Evolutionary conservation across 31 red algal genomes (phyloP).

Genomic region (Asparagopsis taxiformis): DNA sequence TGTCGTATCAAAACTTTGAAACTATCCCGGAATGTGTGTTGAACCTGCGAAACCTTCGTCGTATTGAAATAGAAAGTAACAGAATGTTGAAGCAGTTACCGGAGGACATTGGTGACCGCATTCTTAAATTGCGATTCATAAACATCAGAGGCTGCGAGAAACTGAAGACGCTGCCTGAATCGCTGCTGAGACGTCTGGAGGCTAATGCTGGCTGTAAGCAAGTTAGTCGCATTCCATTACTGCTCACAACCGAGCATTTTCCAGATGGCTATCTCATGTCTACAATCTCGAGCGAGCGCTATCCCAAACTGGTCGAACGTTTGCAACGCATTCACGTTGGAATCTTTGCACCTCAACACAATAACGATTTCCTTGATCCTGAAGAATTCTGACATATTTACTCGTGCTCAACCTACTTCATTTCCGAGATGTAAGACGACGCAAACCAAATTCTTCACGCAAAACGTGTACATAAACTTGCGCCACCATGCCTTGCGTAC

Average conservation of each 20-base stretch:
- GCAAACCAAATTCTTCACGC: no score
- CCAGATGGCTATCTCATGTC: not conserved
- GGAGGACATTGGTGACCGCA: conserved; percentile 42
- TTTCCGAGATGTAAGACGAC: no score
- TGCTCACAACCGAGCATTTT: conserved; percentile 3
- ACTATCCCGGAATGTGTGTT: conserved; percentile 9
- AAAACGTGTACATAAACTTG: no score
- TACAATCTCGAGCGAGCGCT: not conserved
- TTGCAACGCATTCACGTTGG: not conserved
- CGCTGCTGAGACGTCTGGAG: conserved; percentile 32
- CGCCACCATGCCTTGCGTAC: no score
- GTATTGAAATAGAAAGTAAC: conserved; percentile 3
- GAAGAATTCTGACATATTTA: not conserved
- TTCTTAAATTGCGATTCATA: conserved; percentile 18
- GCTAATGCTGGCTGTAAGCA: not conserved
- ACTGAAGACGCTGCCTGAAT: conserved; percentile 22
- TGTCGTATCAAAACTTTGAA: conserved; percentile 11
- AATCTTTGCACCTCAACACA: not conserved
- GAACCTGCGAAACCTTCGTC: not conserved
- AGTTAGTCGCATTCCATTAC: not conserved
- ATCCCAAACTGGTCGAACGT: conserved; percentile 1
- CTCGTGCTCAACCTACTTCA: no score
- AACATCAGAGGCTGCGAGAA: conserved; percentile 17
- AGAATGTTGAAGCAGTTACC: conserved; percentile 24
- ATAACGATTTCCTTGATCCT: not conserved